These are phyloP conservation scores for Saussurea involucrata DNA, from an alignment of 129 eudicot species.

Conservation along the genomic window DNA sequence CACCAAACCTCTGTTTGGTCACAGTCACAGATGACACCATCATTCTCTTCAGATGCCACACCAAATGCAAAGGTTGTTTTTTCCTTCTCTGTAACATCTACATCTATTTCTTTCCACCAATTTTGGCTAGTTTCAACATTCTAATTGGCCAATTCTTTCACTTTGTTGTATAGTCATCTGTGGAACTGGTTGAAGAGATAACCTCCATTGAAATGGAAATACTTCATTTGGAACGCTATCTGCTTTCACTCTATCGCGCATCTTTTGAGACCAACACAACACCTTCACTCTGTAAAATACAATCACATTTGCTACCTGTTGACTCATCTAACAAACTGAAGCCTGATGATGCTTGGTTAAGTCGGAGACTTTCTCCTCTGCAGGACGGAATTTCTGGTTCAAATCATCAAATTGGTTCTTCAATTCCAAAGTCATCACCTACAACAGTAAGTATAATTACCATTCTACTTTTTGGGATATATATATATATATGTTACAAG, in stretches of 20 bases:
- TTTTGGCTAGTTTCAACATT: too few species aligned
- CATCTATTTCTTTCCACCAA: too few species aligned
- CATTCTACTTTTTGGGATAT: too few species aligned
- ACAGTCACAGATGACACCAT: conserved; percentile 32
- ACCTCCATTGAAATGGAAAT: conserved; percentile 63
- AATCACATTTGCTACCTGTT: conserved; percentile 15
- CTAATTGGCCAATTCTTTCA: not conserved
- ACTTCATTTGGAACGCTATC: conserved; percentile 56
- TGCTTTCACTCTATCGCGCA: conserved; percentile 67
- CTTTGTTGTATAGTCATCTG: conserved; percentile 50
- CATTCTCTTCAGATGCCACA: conserved; percentile 27
- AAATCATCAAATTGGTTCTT: conserved; percentile 28
- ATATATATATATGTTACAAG: not conserved
- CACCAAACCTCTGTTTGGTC: conserved; percentile 33
- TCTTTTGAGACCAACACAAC: conserved; percentile 37
- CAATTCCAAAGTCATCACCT: conserved; percentile 42
- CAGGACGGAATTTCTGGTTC: conserved; percentile 27
- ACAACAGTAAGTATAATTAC: conserved; percentile 43
- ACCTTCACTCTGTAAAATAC: conserved; percentile 9
- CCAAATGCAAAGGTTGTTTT: conserved; percentile 26
- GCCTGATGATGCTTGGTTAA: conserved; percentile 26
- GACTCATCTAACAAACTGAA: conserved; percentile 21
- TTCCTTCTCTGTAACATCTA: too few species aligned
- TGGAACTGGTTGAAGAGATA: conserved; percentile 71
- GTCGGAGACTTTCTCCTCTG: conserved; percentile 16